Percentiles rank a stretch among this genome's conserved stretches.
These are phyloP conservation scores for Batrachochytrium dendrobatidis DNA, from an alignment of 371 early-diverging fungal genomes.

Conservation along the genomic window DNA sequence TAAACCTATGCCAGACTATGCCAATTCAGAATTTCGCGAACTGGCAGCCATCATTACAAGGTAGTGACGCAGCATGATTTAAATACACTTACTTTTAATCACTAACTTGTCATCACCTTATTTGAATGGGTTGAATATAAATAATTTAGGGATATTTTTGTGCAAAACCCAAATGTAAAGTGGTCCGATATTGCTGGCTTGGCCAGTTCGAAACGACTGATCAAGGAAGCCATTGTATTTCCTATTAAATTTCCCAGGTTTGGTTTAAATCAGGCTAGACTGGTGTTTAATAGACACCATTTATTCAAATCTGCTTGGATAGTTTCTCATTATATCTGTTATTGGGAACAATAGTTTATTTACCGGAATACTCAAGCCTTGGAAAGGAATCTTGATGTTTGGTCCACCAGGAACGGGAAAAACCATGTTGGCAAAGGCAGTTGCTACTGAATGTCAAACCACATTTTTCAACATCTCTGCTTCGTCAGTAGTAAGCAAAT, in stretches of 20 bases:
- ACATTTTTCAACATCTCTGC: slow-evolving; percentile 66
- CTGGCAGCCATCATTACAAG: slow-evolving; percentile 39
- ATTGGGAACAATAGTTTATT: slow-evolving; percentile 53
- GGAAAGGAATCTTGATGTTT: slow-evolving; percentile 86
- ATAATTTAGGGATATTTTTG: slow-evolving; percentile 40
- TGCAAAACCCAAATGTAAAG: slow-evolving; percentile 41
- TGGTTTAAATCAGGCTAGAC: slow-evolving; percentile 6
- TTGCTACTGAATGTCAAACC: slow-evolving; percentile 45
- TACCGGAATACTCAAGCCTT: slow-evolving; percentile 53
- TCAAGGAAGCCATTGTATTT: slow-evolving; percentile 62
- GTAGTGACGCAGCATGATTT: slow-evolving; percentile 4
- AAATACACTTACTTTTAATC: not conserved
- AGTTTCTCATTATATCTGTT: not conserved
- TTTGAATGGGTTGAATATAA: too few species aligned
- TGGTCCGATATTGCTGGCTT: slow-evolving; percentile 63
- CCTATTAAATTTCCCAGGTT: slow-evolving; percentile 50
- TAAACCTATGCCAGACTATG: slow-evolving; percentile 36
- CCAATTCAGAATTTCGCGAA: slow-evolving; percentile 32
- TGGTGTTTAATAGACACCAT: too few species aligned
- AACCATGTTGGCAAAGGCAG: slow-evolving; percentile 94
- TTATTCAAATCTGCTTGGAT: too few species aligned
- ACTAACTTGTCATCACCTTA: not conserved
- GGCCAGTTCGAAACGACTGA: slow-evolving; percentile 45
- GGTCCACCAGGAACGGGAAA: slow-evolving; percentile 95
- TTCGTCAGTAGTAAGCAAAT: slow-evolving; percentile 58